Base-by-base conservation (phyloP, 805 yeast genomes). In the Scheffersomyces lignosus region DNA sequence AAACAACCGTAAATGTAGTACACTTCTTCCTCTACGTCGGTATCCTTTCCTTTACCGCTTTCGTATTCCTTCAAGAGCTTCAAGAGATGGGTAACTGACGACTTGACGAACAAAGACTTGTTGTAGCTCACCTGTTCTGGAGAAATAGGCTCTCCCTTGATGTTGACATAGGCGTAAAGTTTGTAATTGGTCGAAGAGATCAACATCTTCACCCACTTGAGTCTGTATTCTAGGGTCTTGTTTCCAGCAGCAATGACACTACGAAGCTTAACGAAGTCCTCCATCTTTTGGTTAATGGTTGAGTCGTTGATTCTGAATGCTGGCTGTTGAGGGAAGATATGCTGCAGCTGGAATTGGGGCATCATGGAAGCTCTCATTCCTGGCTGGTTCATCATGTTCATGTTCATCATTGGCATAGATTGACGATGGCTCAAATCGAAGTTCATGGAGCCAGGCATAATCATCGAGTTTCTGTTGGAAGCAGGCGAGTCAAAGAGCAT, bases 121-220 rank as follows among this genome's bases (percentile, higher is more conserved):
- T 62, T 65, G 24, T 47, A 44, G 14, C 48, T 47, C 4, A 53
- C 54, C 30, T 59, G 62, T 14, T 61, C 70, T 1, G 58, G 46
- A 2, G 48, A 34, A 9, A 66, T 53, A 13, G 54, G 50, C 36
- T 66, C 71, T 15, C 75, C 75, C 47, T 63, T 64, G 40, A 70
- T 66, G 48, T 65, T 68, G 36, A 70, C 58, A 41, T 62, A 67
- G n/a, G 66, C 54, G 43, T 62, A 68, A 14, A 70, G 52, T 45
- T 60, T 56, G 47, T 50, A 60, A 43, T 66, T 67, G 20, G 64
- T 59, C 10, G 74, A 71, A 13, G 49, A 44, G 15, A 70, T 57
- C 45, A 70, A 54, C 70, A 62, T 65, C 40, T 66, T 64, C 34
- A 64, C 60, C 75, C 75, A 70, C 41, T 62, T 55, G 33, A 69